Conservation (phyloP, 345 rosid species). For the Citrus maxima region DNA sequence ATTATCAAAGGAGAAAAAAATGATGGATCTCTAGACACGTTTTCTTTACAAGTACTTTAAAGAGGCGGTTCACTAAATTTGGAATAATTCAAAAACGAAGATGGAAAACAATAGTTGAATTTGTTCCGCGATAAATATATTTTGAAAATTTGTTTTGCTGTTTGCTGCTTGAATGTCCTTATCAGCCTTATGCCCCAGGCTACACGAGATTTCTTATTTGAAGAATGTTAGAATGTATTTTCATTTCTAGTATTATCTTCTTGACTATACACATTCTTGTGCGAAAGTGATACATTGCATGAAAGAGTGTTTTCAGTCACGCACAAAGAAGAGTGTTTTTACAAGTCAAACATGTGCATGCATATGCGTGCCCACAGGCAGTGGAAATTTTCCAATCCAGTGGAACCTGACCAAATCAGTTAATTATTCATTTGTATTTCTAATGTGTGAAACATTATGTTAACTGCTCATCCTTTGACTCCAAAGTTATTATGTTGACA, state of each 20-base stretch:
- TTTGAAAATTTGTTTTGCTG: neutral
- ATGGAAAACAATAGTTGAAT: neutral
- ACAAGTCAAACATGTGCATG: neutral
- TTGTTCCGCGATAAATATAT: neutral
- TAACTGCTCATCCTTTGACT: neutral
- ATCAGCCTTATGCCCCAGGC: too few relatives aligned
- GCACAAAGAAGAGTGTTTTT: neutral
- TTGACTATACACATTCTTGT: neutral
- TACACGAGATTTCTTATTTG: neutral
- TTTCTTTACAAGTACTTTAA: neutral
- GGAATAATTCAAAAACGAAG: neutral
- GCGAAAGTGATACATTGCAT: neutral
- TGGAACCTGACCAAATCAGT: neutral
- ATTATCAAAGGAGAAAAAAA: neutral
- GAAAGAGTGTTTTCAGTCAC: neutral
- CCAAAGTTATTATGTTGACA: constrained; percentile 14
- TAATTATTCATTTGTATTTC: neutral
- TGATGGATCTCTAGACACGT: neutral
- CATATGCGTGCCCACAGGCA: neutral
- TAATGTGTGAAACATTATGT: neutral
- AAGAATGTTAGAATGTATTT: neutral
- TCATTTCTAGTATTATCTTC: neutral
- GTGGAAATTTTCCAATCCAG: neutral
- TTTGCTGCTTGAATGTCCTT: neutral
- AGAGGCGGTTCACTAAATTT: neutral